Conservation (phyloP, 2,329 filamentous ascomycete genomes). For the Periglandula ipomoeae region DNA sequence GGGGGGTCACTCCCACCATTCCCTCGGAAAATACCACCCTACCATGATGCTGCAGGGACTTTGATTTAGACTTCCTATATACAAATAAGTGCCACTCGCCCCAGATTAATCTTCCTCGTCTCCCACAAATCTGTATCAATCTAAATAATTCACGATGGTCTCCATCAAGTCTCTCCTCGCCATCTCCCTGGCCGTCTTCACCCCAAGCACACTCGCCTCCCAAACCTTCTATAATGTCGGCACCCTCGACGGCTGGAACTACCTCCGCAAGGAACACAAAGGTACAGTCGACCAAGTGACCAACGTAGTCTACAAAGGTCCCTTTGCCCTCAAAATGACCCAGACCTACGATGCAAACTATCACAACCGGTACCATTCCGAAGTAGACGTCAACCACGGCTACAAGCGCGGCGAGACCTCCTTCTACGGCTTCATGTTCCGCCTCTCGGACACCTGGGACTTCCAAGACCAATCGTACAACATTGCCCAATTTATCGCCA, state of each 20-base stretch:
- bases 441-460: slow-evolving; percentile 36
- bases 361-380: slow-evolving; percentile 38
- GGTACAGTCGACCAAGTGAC: slow-evolving; percentile 32
- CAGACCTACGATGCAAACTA: slow-evolving; percentile 33
- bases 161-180: too few species aligned
- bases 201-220: too few species aligned
- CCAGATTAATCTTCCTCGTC: too few species aligned
- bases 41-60: too few species aligned
- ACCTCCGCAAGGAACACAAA: slow-evolving; percentile 28
- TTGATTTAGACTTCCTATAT: too few species aligned
- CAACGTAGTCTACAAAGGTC: slow-evolving; percentile 28
- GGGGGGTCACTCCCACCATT: too few species aligned
- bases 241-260: slow-evolving; percentile 31
- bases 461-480: slow-evolving; percentile 37
- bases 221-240: slow-evolving; percentile 32
- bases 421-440: slow-evolving; percentile 40
- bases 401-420: slow-evolving; percentile 37
- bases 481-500: slow-evolving; percentile 41
- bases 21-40: too few species aligned
- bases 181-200: too few species aligned
- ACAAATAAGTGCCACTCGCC: too few species aligned
- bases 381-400: slow-evolving; percentile 32
- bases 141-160: too few species aligned
- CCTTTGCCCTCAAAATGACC: slow-evolving; percentile 34
- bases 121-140: too few species aligned